phyloP scores from a whole-genome alignment of 495 filamentous ascomycete genomes.

The Neurospora pannonica region DNA sequence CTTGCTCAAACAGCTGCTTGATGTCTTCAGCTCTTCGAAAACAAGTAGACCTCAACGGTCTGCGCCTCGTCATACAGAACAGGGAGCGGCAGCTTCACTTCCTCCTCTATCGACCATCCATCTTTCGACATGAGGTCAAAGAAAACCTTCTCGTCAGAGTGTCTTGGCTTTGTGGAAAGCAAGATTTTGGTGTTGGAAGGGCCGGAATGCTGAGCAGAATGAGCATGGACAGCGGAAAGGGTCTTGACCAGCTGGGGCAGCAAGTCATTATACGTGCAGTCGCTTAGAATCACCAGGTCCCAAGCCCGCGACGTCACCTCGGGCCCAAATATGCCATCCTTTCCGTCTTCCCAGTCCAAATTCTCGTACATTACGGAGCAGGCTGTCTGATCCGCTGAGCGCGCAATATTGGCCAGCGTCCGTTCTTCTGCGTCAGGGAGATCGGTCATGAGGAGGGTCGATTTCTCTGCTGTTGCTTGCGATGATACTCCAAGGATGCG shows the following conservation, averaged over 20 bases:
- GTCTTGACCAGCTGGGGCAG: conserved; percentile 66
- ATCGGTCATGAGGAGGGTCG: conserved; percentile 63
- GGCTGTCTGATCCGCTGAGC: conserved; percentile 10
- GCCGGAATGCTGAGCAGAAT: conserved; percentile 7
- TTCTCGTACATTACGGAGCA: conserved; percentile 37
- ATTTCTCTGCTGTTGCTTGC: conserved; percentile 17
- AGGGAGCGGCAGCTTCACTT: conserved; percentile 44
- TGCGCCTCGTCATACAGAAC: conserved; percentile 48
- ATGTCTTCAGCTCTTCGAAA: conserved; percentile 15
- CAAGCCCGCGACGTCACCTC: conserved; percentile 34
- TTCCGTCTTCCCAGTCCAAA: conserved; percentile 63
- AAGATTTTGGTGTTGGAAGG: conserved; percentile 37
- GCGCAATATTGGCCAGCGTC: conserved; percentile 32
- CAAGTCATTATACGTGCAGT: conserved; percentile 95
- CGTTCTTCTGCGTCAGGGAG: conserved; percentile 60
- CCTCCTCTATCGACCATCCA: conserved; percentile 41
- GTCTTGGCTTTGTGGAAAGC: conserved; percentile 74
- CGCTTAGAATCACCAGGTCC: conserved; percentile 73
- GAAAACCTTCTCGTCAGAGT: conserved; percentile 71
- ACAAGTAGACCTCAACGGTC: conserved; percentile 52
- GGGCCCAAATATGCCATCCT: conserved; percentile 24
- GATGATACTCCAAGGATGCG: conserved; percentile 36
- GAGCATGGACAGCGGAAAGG: conserved; percentile 41
- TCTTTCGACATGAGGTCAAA: conserved; percentile 63
- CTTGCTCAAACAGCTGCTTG: neutral